Base-by-base conservation (phyloP, 139 green algal genomes). In the Auxenochlorella pyrenoidosa region DNA sequence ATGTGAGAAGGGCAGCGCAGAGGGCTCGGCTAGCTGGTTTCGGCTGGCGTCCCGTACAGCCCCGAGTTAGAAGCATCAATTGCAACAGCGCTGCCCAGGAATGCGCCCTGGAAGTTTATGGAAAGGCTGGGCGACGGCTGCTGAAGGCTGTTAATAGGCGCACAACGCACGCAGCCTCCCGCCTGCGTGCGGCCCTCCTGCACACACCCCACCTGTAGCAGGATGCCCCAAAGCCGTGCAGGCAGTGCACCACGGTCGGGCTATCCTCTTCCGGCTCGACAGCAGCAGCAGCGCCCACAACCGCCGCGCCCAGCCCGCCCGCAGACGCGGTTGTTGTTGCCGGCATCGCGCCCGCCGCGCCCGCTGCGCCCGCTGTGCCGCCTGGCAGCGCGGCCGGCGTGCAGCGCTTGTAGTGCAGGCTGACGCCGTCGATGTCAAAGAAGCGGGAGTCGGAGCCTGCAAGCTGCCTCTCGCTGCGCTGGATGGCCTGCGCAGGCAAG, bases 181-280 rank as follows among this genome's bases (percentile, higher is more conserved):
- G n/a, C n/a, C n/a, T n/a, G n/a, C n/a, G n/a, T n/a, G n/a, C n/a
- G n/a, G n/a, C 65, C 65, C 54, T 63, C 15, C 54, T 24, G 54
- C 54, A 63, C n/a, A 24, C 15, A 1, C 83, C 89, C 88, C 89
- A 98, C 34, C 84, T 93, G 76, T 89, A 96, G n/a, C 92, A 90
- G 87, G 95, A 96, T 38, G 94, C 93, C 21, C 96, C 96, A 90
- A 98, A 98, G n/a, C 96, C 96, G 86, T 98, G 96, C 75, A 95
- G 94, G 90, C 91, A 96, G 82, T 96, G 93, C n/a, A 96, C 41
- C 3, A 88, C 90, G 40, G 6, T 65, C 2, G 13, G 13, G 54
- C 54, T 8, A 2, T 63, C 54, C 54, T 63, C 54, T 63, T 2
- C 54, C 3, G 54, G 54, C 54, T 24, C 54, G 18, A 63, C 54